Conservation (phyloP, 805 yeast genomes). For the Myxozyma vanderwaltii region DNA sequence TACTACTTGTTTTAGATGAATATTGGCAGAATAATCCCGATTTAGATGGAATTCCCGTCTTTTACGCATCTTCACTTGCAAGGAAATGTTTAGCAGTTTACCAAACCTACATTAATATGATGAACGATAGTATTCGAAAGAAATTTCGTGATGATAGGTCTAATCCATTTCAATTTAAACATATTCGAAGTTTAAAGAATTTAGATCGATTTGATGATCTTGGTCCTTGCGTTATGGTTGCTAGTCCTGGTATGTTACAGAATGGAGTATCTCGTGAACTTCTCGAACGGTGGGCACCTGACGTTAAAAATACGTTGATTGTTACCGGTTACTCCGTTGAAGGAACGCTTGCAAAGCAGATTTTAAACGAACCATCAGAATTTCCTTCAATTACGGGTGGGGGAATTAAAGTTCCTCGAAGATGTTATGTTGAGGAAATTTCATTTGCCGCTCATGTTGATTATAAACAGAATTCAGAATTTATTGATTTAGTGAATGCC, state of each 20-base stretch:
- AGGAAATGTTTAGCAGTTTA: conserved; percentile 96
- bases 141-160: conserved; percentile 74
- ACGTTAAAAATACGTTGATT: conserved; percentile 81
- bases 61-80: conserved; percentile 90
- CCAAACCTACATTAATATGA: conserved; percentile 94
- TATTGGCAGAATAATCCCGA: conserved; percentile 89
- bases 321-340: conserved; percentile 97
- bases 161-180: conserved; percentile 90
- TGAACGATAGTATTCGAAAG: conserved; percentile 86
- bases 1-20: conserved; percentile 85
- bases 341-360: conserved; percentile 94
- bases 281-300: conserved; percentile 97
- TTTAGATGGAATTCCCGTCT: conserved; percentile 77
- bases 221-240: conserved; percentile 94
- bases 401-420: conserved; percentile 75
- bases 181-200: conserved; percentile 74
- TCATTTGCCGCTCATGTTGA: conserved; percentile 99
- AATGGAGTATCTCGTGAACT: conserved; percentile 91
- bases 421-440: conserved; percentile 85
- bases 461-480: conserved; percentile 86
- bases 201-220: conserved; percentile 86
- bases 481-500: conserved; percentile 86
- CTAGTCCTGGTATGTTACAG: conserved; percentile 98
- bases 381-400: conserved; percentile 64
- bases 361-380: conserved; percentile 86